phyloP scores from a whole-genome alignment of 1,284 basidiomycete genomes.

The Acaromyces ingoldii region DNA sequence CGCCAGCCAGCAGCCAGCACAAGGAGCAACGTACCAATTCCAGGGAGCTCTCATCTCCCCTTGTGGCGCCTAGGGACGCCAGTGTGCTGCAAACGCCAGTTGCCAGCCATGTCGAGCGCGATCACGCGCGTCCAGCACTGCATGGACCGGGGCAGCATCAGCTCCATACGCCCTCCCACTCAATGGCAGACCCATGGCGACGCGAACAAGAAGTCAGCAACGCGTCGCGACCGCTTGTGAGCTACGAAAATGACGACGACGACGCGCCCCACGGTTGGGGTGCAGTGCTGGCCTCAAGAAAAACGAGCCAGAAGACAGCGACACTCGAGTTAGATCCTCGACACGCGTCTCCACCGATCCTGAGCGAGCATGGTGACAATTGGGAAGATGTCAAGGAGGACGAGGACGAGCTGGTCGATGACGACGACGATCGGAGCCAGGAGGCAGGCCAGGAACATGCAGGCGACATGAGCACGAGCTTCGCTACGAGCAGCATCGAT shows the following conservation, averaged over 20 bases:
- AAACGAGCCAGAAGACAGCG: too few relatives aligned
- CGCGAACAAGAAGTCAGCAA: too few relatives aligned
- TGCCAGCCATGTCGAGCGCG: neutral
- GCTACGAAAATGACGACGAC: too few relatives aligned
- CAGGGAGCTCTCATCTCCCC: neutral
- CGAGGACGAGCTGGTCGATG: slow-evolving; percentile 2
- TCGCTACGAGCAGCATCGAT: neutral
- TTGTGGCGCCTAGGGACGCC: neutral
- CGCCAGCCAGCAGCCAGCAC: neutral
- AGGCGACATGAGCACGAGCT: neutral
- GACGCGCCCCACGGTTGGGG: too few relatives aligned
- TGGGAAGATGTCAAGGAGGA: neutral
- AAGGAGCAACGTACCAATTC: neutral
- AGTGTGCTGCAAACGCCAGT: neutral
- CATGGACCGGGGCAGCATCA: neutral
- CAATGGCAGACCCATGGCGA: too few relatives aligned
- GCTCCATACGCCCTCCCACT: too few relatives aligned
- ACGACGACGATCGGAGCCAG: neutral
- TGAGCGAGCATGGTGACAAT: neutral
- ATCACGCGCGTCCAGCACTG: neutral
- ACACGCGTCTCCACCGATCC: slow-evolving; percentile 1
- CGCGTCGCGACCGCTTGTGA: too few relatives aligned
- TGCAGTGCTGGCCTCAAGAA: too few relatives aligned
- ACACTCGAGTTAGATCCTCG: neutral
- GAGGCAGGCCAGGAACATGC: neutral